These are phyloP conservation scores for Plasmodium ovale DNA, from an alignment of 169 alveolate species.

Conservation along the genomic window DNA sequence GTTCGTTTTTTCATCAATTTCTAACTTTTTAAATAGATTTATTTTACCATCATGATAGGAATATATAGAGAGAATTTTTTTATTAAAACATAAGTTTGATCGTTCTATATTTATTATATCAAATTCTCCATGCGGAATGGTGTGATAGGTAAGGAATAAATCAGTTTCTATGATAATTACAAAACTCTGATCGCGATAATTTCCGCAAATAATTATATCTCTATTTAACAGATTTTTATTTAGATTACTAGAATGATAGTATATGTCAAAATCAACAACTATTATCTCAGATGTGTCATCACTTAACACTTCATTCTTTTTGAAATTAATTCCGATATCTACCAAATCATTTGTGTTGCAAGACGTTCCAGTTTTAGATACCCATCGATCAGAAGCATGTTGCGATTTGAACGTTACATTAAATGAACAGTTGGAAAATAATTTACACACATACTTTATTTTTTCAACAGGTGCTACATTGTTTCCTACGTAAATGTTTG, in stretches of 20 bases:
- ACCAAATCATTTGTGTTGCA: slow-evolving; percentile 34
- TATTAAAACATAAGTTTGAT: not conserved
- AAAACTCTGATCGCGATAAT: slow-evolving; percentile 43
- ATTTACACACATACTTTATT: slow-evolving; percentile 28
- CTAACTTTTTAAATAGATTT: slow-evolving; percentile 40
- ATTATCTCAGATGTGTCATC: slow-evolving; percentile 15
- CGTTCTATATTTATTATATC: slow-evolving; percentile 19
- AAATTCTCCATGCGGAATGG: slow-evolving; percentile 24
- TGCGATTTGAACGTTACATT: slow-evolving; percentile 11
- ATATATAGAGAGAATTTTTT: slow-evolving; percentile 45
- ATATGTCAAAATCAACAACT: slow-evolving; percentile 26
- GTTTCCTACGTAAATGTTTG: slow-evolving; percentile 36
- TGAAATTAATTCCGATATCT: slow-evolving; percentile 13
- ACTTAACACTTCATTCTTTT: slow-evolving; percentile 20
- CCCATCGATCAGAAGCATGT: slow-evolving; percentile 29
- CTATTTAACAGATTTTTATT: slow-evolving; percentile 30
- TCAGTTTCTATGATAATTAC: slow-evolving; percentile 28
- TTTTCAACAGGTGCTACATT: slow-evolving; percentile 1
- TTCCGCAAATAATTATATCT: slow-evolving; percentile 65
- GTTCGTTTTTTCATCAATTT: slow-evolving; percentile 31
- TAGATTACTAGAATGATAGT: slow-evolving; percentile 8
- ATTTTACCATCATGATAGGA: slow-evolving; percentile 43
- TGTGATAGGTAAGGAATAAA: slow-evolving; percentile 35
- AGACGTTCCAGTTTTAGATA: slow-evolving; percentile 52
- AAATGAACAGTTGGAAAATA: slow-evolving; percentile 42